These are phyloP conservation scores for Mucor mucedo DNA, from an alignment of 371 early-diverging fungal genomes.

Conservation along the genomic window DNA sequence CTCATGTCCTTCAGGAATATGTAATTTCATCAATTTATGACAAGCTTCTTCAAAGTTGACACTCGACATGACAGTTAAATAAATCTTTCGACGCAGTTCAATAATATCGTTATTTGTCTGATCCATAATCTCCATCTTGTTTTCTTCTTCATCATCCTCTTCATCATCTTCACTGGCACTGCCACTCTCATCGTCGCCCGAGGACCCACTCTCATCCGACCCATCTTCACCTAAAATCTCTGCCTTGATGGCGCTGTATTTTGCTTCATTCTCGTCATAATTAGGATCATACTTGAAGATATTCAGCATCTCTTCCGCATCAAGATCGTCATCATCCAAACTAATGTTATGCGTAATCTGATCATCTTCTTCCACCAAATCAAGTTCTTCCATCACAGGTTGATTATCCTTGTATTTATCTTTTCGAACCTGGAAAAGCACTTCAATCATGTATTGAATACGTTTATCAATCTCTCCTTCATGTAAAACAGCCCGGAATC, in stretches of 20 bases:
- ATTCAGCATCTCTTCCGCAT: slow-evolving; percentile 81
- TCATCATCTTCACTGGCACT: slow-evolving; percentile 44
- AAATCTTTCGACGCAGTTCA: slow-evolving; percentile 90
- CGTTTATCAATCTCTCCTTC: slow-evolving; percentile 95
- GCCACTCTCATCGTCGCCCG: slow-evolving; percentile 59
- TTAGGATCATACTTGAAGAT: slow-evolving; percentile 87
- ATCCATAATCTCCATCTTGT: slow-evolving; percentile 82
- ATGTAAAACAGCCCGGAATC: slow-evolving; percentile 91
- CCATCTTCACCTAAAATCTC: slow-evolving; percentile 93
- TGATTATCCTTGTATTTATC: slow-evolving; percentile 93
- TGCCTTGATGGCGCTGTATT: slow-evolving; percentile 78
- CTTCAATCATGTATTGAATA: slow-evolving; percentile 97
- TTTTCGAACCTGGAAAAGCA: slow-evolving; percentile 92
- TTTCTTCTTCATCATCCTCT: slow-evolving; percentile 42
- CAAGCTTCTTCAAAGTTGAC: slow-evolving; percentile 95
- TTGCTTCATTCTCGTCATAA: slow-evolving; percentile 82
- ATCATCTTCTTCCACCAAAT: slow-evolving; percentile 95
- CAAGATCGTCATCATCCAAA: slow-evolving; percentile 88
- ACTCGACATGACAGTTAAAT: slow-evolving; percentile 95
- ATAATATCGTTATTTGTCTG: slow-evolving; percentile 89
- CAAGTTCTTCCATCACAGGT: slow-evolving; percentile 78
- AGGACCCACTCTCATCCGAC: slow-evolving; percentile 56
- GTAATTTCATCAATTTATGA: slow-evolving; percentile 91
- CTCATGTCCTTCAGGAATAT: slow-evolving; percentile 85
- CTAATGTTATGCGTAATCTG: slow-evolving; percentile 92